Conservation (phyloP, 1,139 yeast genomes). For the Taphrina communis region DNA sequence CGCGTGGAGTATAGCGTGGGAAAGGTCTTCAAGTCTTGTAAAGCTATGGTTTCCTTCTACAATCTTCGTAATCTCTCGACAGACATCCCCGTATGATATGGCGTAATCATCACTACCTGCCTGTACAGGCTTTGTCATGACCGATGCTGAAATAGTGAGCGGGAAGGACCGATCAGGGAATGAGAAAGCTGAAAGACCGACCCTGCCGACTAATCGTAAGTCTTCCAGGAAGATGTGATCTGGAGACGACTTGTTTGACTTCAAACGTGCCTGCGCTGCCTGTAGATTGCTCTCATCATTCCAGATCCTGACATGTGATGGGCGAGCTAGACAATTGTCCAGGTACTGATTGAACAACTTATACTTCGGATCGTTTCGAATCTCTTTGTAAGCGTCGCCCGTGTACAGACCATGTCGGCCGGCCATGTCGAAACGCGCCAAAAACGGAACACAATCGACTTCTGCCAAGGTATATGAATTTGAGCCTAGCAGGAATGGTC, state of each 20-base stretch:
- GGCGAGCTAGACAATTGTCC: conserved; percentile 20
- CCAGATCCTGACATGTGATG: conserved; percentile 16
- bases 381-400: not conserved
- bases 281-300: not conserved
- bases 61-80: conserved; percentile 15
- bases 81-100: conserved; percentile 29
- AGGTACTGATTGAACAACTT: conserved; percentile 4
- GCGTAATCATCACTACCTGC: conserved; percentile 22
- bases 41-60: not conserved
- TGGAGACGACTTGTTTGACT: not conserved
- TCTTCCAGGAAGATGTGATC: conserved; percentile 28
- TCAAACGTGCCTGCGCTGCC: conserved; percentile 3
- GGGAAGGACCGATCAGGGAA: conserved; percentile 23
- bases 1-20: not conserved
- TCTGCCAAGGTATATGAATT: conserved; percentile 45
- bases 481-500: conserved; percentile 47
- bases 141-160: conserved; percentile 3
- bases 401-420: conserved; percentile 9
- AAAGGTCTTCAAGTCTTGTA: conserved; percentile 6
- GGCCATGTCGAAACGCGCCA: conserved; percentile 39
- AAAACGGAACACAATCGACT: conserved; percentile 46
- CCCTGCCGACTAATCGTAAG: conserved; percentile 3
- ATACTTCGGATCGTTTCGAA: conserved; percentile 2
- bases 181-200: conserved; percentile 36
- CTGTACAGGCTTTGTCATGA: conserved; percentile 5